phyloP scores from a whole-genome alignment of 306 rosid genomes.

The Corylus heterophylla region DNA sequence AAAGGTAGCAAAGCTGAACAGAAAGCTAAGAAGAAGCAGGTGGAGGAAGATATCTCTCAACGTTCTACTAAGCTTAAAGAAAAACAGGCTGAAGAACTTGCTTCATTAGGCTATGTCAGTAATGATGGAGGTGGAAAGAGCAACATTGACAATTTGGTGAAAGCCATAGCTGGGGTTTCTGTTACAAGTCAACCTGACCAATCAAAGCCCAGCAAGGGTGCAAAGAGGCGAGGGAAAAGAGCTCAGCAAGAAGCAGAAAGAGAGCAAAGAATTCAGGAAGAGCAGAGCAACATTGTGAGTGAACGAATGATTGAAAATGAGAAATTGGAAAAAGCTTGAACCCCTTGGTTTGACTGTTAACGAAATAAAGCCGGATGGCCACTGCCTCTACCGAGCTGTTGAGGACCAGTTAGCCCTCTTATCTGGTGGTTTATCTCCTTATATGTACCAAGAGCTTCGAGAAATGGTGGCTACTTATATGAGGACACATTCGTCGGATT shows the following conservation, averaged over 20 bases:
- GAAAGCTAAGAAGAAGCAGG: slow-evolving; percentile 87
- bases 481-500: slow-evolving; percentile 68
- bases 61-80: slow-evolving; percentile 73
- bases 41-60: slow-evolving; percentile 86
- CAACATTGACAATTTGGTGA: slow-evolving; percentile 70
- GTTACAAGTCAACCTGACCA: slow-evolving; percentile 59
- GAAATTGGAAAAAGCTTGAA: slow-evolving; percentile 73
- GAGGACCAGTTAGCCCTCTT: slow-evolving; percentile 68
- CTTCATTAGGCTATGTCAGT: slow-evolving; percentile 64
- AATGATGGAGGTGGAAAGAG: slow-evolving; percentile 52
- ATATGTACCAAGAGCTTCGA: slow-evolving; percentile 74
- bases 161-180: slow-evolving; percentile 88
- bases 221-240: slow-evolving; percentile 66
- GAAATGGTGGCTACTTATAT: slow-evolving; percentile 74
- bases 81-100: slow-evolving; percentile 65
- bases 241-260: slow-evolving; percentile 89
- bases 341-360: slow-evolving; percentile 72
- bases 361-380: slow-evolving; percentile 94
- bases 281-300: slow-evolving; percentile 68
- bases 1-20: slow-evolving; percentile 97
- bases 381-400: slow-evolving; percentile 91
- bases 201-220: slow-evolving; percentile 65
- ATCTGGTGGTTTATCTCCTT: slow-evolving; percentile 61
- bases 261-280: slow-evolving; percentile 84
- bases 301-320: slow-evolving; percentile 76